phyloP scores from a whole-genome alignment of 2,329 filamentous ascomycete genomes.

The Fusarium camptoceras region DNA sequence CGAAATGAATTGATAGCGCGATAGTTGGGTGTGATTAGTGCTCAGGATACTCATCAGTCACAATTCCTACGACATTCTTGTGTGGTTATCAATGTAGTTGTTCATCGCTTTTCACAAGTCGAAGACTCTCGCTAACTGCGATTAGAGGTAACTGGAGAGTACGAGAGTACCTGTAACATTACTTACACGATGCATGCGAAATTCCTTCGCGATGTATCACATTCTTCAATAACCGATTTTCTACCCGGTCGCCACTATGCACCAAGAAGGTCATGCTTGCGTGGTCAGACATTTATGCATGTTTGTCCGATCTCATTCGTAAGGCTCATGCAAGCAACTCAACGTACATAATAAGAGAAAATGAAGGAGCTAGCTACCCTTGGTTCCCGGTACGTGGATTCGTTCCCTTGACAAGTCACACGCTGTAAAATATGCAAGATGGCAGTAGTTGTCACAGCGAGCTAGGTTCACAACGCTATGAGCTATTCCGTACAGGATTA shows the following conservation, averaged over 20 bases:
- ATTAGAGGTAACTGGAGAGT: neutral
- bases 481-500: neutral
- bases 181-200: neutral
- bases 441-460: neutral
- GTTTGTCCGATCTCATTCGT: slow-evolving; percentile 17
- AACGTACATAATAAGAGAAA: neutral
- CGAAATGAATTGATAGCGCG: neutral
- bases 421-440: neutral
- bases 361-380: neutral
- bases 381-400: slow-evolving; percentile 24
- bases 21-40: neutral
- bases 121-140: neutral
- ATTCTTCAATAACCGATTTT: slow-evolving; percentile 2
- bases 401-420: slow-evolving; percentile 12
- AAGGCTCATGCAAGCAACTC: neutral
- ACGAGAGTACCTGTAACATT: neutral
- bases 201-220: slow-evolving; percentile 23
- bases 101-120: neutral
- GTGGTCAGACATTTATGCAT: slow-evolving; percentile 12
- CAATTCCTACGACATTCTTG: neutral
- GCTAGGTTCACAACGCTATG: neutral
- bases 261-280: slow-evolving; percentile 7
- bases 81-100: neutral
- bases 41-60: neutral
- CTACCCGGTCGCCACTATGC: neutral